These are phyloP conservation scores for Chlamydomonas applanata DNA, from an alignment of 139 green algal species.

Conservation along the genomic window DNA sequence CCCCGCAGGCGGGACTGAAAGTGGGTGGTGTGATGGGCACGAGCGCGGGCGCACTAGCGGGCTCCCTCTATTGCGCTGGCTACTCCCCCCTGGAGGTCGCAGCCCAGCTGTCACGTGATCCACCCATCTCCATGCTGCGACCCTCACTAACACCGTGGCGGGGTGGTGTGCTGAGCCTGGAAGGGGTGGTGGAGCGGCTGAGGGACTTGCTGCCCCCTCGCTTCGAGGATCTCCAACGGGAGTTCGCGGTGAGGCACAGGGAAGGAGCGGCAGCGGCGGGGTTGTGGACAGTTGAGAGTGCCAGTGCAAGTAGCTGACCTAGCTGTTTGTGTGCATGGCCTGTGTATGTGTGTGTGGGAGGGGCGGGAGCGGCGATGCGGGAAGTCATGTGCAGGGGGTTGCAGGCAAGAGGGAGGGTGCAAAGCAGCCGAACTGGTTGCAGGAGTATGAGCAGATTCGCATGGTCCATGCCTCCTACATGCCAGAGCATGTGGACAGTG, in stretches of 20 bases:
- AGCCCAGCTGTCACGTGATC: conserved; percentile 49
- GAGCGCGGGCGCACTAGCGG: conserved; percentile 72
- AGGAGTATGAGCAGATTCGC: too few relatives aligned
- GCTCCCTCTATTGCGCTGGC: conserved; percentile 76
- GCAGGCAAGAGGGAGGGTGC: too few relatives aligned
- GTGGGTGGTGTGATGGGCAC: conserved; percentile 84
- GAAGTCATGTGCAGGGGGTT: too few relatives aligned
- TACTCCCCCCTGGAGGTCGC: conserved; percentile 66
- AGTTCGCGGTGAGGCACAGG: conserved; percentile 82
- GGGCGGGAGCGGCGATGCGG: too few relatives aligned
- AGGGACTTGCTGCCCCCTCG: conserved; percentile 69
- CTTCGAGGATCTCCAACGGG: conserved; percentile 76
- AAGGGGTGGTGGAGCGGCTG: conserved; percentile 67
- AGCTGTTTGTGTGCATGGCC: too few relatives aligned
- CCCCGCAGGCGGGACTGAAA: conserved; percentile 47
- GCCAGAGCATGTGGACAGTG: too few relatives aligned
- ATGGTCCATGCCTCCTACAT: too few relatives aligned
- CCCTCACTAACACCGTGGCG: conserved; percentile 61
- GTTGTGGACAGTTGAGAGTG: too few relatives aligned
- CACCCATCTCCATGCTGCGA: conserved; percentile 70
- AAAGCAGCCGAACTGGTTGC: too few relatives aligned
- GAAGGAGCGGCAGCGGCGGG: too few relatives aligned
- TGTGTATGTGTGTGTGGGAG: too few relatives aligned
- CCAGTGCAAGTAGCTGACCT: too few relatives aligned
- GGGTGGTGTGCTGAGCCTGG: conserved; percentile 72